Evolutionary conservation across 2,329 filamentous ascomycete species (phyloP), one percentile per base, ranked within the genome.

Genomic region (Phyllosticta citribraziliensis): DNA sequence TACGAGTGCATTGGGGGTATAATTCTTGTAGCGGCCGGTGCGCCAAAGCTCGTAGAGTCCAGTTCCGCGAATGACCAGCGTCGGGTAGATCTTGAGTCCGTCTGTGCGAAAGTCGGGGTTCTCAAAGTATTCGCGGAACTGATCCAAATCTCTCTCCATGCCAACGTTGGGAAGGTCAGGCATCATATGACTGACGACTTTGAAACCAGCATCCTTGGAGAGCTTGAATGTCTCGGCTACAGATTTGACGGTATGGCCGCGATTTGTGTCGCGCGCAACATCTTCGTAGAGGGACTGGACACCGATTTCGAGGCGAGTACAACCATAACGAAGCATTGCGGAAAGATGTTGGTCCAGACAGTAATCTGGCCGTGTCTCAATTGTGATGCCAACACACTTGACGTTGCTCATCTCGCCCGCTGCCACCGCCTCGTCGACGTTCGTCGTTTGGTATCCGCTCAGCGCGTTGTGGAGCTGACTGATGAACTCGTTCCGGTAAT

Each of bases 151-250:
- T 68, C 94, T 88, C 76, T 99, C 95, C 89, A 97, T 96, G 61
- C 94, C 94, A 2, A 99, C 94, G 69, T 99, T 99, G 3, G 94
- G 94, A 55, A 99, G 77, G 72, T 99, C 94, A 1, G 94, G 94
- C 94, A 99, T 99, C 94, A 99, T 99, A 76, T 99, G 94, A 66
- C 90, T 96, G 64, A 99, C 94, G 0, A 99, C 94, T 75, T 99
- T 99, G 82, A 96, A 99, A 0, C 94, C 94, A 5, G 95, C 91
- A 73, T 99, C 95, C 75, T 99, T 99, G 65, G 94, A 86, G n/a
- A 97, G 81, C 67, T 89, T 95, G 73, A 99, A 99, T 0, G 94
- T 99, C 75, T 99, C 92, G 30, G 91, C 93, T 0, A 99, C 94
- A 0, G 95, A 85, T 6, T 91, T 91, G 24, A 99, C 94, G 0